Evolutionary conservation across 176 grass and related monocot genomes (phyloP).

Genomic region (Musa acuminata): DNA sequence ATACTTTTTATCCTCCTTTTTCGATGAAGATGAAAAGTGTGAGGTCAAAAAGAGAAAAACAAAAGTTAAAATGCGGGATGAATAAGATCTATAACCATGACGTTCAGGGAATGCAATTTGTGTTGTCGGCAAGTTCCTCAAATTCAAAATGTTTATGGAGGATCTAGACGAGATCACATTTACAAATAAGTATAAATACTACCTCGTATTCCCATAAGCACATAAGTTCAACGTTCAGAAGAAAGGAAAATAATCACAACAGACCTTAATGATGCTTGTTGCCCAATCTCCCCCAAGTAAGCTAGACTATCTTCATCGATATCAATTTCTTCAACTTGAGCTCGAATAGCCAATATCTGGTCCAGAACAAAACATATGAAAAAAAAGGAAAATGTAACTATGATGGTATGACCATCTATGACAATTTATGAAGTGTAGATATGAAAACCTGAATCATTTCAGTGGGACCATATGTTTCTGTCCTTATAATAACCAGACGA

Average conservation of each 20-base stretch:
- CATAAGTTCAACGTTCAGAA: not conserved
- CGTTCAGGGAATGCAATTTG: no score
- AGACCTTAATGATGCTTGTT: conserved; percentile 82
- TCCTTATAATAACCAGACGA: conserved; percentile 80
- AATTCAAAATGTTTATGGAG: not conserved
- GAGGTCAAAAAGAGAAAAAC: no score
- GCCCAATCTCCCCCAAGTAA: conserved; percentile 84
- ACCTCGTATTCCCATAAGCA: not conserved
- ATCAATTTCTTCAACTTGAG: conserved; percentile 89
- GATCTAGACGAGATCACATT: not conserved
- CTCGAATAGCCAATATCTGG: conserved; percentile 85
- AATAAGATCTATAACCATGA: no score
- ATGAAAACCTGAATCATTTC: conserved; percentile 84
- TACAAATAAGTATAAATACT: not conserved
- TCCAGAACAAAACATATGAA: conserved; percentile 6
- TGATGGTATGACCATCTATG: not conserved
- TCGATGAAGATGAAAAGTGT: no score
- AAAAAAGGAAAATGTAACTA: conserved; percentile 11
- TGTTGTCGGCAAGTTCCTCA: not conserved
- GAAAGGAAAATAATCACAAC: not conserved
- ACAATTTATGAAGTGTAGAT: not conserved
- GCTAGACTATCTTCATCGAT: conserved; percentile 95
- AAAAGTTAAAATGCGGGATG: no score
- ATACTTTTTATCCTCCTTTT: no score
- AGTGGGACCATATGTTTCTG: conserved; percentile 85